Evolutionary conservation across 768 basidiomycete species (phyloP), one percentile per base, ranked within the genome.

Genomic region (Suillus decipiens): DNA sequence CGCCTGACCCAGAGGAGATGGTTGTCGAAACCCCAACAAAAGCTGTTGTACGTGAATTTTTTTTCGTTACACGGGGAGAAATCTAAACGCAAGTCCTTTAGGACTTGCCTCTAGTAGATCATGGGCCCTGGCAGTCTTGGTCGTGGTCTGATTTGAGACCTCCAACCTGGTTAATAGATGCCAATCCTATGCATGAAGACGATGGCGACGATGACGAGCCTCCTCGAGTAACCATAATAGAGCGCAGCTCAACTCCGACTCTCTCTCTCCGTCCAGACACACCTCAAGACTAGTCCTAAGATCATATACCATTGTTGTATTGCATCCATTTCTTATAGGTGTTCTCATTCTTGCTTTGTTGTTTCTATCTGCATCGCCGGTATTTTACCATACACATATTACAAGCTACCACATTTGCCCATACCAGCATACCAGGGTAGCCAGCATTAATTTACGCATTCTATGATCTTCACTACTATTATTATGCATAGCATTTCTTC

Each of bases 71-170:
- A 17, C 10, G 10, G 37, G 9, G 11, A 17, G 39, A 41, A 31
- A 7, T 61, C 67, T n/a, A 47, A 53, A 19, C 34, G 39, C 19
- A 64, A 67, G 62, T 41, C 60, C 63, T 60, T 66, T 59, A 61
- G 69, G 75, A 69, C 62, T 42, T 33, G 19, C 51, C 51, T 53
- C 51, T 67, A 59, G 24, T 70, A 66, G 55, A 54, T 63, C 62
- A 61, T 62, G 71, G 75, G 19, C 74, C 66, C 59, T 77, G 75
- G 75, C 75, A 76, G 28, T 70, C 68, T 37, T 76, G 75, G 75
- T 63, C 69, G 28, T 76, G 75, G 75, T 74, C 74, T 45, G 76
- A 76, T 58, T 70, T 76, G 24, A 66, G 72, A 61, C 66, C 62
- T 12, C 74, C 75, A 36, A 17, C 61, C 19, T 77, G 75, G 76